Conservation (phyloP, 1,284 basidiomycete genomes). For the Trichosporon sp. region DNA sequence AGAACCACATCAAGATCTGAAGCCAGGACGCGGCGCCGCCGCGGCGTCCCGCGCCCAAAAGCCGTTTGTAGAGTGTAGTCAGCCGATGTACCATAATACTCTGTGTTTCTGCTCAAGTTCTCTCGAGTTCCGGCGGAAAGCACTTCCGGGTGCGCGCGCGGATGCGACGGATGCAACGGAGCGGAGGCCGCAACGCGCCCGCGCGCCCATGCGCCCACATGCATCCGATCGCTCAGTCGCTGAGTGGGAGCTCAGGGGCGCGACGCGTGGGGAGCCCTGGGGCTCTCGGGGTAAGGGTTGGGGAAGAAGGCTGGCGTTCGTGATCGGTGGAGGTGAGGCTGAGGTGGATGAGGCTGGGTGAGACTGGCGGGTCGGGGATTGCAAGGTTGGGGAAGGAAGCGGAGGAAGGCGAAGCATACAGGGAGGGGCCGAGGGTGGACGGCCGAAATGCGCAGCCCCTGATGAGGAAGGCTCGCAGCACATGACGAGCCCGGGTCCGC, state of each 20-base stretch:
- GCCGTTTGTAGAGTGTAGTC: neutral
- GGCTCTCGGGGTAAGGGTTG: neutral
- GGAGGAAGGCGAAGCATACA: neutral
- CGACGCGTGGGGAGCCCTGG: neutral
- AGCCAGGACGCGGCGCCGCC: neutral
- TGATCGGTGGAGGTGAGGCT: neutral
- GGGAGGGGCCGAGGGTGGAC: neutral
- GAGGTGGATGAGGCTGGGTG: no score
- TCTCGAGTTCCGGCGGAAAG: no score
- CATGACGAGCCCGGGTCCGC: neutral
- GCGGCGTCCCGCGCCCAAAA: neutral
- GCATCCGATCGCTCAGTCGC: neutral
- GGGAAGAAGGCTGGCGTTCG: neutral
- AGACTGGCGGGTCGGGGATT: neutral
- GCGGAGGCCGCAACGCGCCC: no score
- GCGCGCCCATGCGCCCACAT: no score
- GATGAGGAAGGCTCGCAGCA: neutral
- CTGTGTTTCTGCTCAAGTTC: no score
- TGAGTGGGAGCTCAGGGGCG: neutral
- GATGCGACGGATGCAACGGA: no score
- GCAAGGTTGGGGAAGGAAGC: no score
- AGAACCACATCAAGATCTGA: conserved; percentile 7
- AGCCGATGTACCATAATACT: neutral
- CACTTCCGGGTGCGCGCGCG: neutral
- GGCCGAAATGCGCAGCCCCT: neutral